A percentile compares a stretch with the other conserved stretches of the same genome.
Evolutionary conservation across 441 rosid genomes (phyloP).

Genomic region (Adansonia rubrostipa): DNA sequence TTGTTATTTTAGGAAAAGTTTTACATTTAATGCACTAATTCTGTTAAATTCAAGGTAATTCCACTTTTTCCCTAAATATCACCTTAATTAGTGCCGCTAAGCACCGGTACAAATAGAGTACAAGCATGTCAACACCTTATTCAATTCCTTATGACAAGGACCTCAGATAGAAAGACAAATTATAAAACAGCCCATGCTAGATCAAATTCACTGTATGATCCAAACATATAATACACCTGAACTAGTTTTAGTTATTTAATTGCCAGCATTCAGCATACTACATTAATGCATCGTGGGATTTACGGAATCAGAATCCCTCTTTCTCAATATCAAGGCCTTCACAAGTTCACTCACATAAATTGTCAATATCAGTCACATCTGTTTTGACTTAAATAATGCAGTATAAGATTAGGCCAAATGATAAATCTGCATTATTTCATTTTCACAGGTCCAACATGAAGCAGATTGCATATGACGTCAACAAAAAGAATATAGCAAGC

Average conservation of each 20-base stretch:
- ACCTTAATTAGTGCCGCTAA: too few relatives aligned
- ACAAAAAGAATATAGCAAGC: not conserved
- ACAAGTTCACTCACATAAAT: not conserved
- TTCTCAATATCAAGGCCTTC: slow-evolving; percentile 10
- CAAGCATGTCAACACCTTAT: not conserved
- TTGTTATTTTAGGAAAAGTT: too few relatives aligned
- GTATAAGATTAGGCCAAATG: not conserved
- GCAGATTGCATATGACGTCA: not conserved
- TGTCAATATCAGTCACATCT: not conserved
- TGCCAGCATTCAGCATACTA: not conserved
- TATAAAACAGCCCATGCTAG: not conserved
- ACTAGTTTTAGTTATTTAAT: slow-evolving; percentile 1
- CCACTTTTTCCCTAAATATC: too few relatives aligned
- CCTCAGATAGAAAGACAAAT: too few relatives aligned
- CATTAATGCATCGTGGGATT: not conserved
- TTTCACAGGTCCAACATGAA: not conserved
- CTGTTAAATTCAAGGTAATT: too few relatives aligned
- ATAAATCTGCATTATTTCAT: not conserved
- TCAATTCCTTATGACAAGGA: too few relatives aligned
- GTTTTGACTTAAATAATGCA: not conserved
- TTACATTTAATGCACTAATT: too few relatives aligned
- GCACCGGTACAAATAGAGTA: not conserved
- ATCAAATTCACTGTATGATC: not conserved
- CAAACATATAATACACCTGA: not conserved
- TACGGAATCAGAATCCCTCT: not conserved